Conservation (phyloP, 2,329 filamentous ascomycete species). For the Hirsutella minnesotensis region DNA sequence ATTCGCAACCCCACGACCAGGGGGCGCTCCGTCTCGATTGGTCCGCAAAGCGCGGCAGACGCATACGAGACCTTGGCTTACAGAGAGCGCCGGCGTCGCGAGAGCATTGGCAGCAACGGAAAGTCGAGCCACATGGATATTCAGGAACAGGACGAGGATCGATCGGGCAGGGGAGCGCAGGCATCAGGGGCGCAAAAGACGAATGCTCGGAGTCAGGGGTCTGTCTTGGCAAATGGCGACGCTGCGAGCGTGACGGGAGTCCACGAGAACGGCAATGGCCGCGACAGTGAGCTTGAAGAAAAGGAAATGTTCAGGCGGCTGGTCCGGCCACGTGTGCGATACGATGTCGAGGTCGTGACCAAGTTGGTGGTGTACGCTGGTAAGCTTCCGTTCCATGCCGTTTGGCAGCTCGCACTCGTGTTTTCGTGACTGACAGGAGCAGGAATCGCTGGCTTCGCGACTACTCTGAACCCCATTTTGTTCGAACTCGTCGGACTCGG, state of each 20-base stretch:
- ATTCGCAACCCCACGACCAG: constrained; percentile 62
- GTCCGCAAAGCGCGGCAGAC: constrained; percentile 90
- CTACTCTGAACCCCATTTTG: constrained; percentile 60
- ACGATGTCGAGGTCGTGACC: constrained; percentile 97
- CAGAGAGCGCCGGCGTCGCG: constrained; percentile 51
- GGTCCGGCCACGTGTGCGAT: constrained; percentile 77
- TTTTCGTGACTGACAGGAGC: not conserved
- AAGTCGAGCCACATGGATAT: constrained; percentile 32
- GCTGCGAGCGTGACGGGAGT: constrained; percentile 24
- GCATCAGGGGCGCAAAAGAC: constrained; percentile 33
- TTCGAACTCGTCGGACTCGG: constrained; percentile 51
- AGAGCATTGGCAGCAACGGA: constrained; percentile 41
- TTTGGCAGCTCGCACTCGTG: not conserved
- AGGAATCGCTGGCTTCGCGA: constrained; percentile 77
- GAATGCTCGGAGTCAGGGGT: constrained; percentile 52
- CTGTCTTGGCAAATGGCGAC: constrained; percentile 60
- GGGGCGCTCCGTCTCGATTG: constrained; percentile 74
- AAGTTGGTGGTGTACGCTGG: constrained; percentile 92
- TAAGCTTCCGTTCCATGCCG: constrained; percentile 27
- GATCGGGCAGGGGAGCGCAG: constrained; percentile 25
- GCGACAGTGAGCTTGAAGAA: constrained; percentile 47
- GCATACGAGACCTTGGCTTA: constrained; percentile 93
- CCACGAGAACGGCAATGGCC: constrained; percentile 20
- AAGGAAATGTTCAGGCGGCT: constrained; percentile 75
- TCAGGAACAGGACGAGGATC: constrained; percentile 23